These are phyloP conservation scores for Cryptosporidium parvum DNA, from an alignment of 169 alveolate species.

Conservation along the genomic window DNA sequence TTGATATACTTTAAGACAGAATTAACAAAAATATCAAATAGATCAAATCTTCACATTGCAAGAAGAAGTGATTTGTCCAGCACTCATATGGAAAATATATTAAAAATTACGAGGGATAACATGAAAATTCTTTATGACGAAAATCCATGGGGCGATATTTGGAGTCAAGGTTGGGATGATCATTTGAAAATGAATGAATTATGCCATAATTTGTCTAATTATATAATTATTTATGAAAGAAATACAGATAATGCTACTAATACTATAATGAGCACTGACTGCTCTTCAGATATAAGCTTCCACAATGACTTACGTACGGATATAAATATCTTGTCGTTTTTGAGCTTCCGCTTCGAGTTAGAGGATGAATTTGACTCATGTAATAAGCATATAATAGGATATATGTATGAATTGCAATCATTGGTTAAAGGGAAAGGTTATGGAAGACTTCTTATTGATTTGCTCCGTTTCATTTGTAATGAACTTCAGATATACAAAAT, in stretches of 20 bases:
- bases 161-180: slow-evolving; percentile 64
- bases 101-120: slow-evolving; percentile 51
- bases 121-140: slow-evolving; percentile 65
- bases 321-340: slow-evolving; percentile 6
- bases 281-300: background rate
- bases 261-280: background rate
- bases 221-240: slow-evolving; percentile 23
- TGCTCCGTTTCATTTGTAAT: slow-evolving; percentile 10
- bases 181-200: slow-evolving; percentile 36
- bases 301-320: slow-evolving; percentile 3
- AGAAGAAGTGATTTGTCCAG: slow-evolving; percentile 22
- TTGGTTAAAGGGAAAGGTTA: slow-evolving; percentile 37
- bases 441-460: slow-evolving; percentile 43
- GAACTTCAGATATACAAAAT: slow-evolving; percentile 12
- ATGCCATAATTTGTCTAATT: slow-evolving; percentile 12
- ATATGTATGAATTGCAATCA: slow-evolving; percentile 61
- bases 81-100: slow-evolving; percentile 14
- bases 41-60: background rate
- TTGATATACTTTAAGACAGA: background rate
- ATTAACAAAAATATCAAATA: slow-evolving; percentile 10
- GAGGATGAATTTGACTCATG: background rate
- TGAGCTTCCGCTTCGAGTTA: slow-evolving; percentile 46
- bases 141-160: slow-evolving; percentile 73
- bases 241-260: background rate
- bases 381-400: slow-evolving; percentile 30